Evolutionary conservation across 2,329 filamentous ascomycete genomes (phyloP).

Genomic region (Penicillium corylophilum): DNA sequence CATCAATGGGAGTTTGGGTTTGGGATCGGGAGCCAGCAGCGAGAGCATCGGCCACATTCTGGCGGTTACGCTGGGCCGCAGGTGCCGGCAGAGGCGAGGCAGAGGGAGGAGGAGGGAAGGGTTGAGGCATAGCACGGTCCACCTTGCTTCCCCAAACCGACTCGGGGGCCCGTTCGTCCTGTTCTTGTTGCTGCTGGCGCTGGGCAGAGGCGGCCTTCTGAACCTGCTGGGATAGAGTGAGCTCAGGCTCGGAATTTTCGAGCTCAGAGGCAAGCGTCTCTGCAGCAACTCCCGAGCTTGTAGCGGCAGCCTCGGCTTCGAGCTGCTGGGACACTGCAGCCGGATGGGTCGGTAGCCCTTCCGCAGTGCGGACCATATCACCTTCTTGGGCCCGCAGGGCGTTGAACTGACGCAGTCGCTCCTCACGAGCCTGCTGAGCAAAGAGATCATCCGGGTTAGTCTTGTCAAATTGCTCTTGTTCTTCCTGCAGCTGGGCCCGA

Average conservation of each 20-base stretch:
- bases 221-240: conserved; percentile 80
- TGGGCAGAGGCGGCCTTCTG: conserved; percentile 64
- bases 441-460: conserved; percentile 45
- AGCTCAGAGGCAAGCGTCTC: conserved; percentile 19
- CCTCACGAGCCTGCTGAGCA: conserved; percentile 55
- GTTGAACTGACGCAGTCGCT: conserved; percentile 81
- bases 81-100: conserved; percentile 83
- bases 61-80: conserved; percentile 78
- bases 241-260: conserved; percentile 46
- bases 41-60: conserved; percentile 76
- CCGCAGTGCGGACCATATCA: conserved; percentile 39
- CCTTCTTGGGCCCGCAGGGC: conserved; percentile 73
- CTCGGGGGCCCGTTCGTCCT: conserved; percentile 43
- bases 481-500: conserved; percentile 59
- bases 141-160: conserved; percentile 60
- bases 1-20: conserved; percentile 70
- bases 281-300: conserved; percentile 24
- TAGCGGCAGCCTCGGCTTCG: conserved; percentile 24
- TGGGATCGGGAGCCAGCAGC: conserved; percentile 67
- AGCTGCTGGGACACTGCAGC: conserved; percentile 30
- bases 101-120: conserved; percentile 69
- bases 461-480: conserved; percentile 57
- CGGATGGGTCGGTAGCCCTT: conserved; percentile 44
- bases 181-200: conserved; percentile 35
- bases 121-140: conserved; percentile 64